These are phyloP conservation scores for Rhazya stricta DNA, from an alignment of 257 asterid species.

Conservation along the genomic window DNA sequence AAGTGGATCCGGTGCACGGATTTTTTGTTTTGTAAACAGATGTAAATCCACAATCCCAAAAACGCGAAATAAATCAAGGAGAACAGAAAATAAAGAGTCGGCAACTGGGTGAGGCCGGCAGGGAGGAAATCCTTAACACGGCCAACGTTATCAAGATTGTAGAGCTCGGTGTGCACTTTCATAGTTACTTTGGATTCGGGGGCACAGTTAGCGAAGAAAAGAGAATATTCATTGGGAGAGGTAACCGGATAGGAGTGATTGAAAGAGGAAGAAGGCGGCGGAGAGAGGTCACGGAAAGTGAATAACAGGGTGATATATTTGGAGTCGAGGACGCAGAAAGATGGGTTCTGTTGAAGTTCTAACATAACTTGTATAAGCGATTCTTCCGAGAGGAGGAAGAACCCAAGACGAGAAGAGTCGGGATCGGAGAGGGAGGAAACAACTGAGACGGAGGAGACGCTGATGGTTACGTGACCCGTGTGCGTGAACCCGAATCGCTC, in stretches of 20 bases:
- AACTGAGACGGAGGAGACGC: conserved; percentile 74
- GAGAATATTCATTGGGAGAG: conserved; percentile 75
- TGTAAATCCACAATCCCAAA: conserved; percentile 55
- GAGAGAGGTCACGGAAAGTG: conserved; percentile 81
- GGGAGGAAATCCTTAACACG: conserved; percentile 68
- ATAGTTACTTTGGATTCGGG: conserved; percentile 83
- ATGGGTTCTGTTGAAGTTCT: conserved; percentile 68
- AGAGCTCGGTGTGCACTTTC: conserved; percentile 82
- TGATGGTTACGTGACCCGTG: conserved; percentile 65
- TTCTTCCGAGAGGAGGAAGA: conserved; percentile 81
- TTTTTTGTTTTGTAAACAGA: conserved; percentile 44
- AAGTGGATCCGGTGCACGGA: conserved; percentile 84
- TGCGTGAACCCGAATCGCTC: conserved; percentile 93
- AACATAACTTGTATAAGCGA: conserved; percentile 71
- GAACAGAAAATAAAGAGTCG: conserved; percentile 60
- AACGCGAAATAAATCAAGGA: conserved; percentile 57
- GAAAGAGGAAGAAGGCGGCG: conserved; percentile 73
- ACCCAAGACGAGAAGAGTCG: conserved; percentile 68
- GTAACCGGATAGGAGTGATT: conserved; percentile 59
- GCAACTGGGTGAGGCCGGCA: conserved; percentile 84
- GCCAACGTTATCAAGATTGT: conserved; percentile 60
- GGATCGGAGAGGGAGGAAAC: conserved; percentile 39
- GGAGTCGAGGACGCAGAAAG: conserved; percentile 81
- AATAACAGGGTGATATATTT: conserved; percentile 49
- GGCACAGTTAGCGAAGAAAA: conserved; percentile 87